Evolutionary conservation across 2,329 filamentous ascomycete genomes (phyloP).

Genomic region (Fusarium dlaminii): DNA sequence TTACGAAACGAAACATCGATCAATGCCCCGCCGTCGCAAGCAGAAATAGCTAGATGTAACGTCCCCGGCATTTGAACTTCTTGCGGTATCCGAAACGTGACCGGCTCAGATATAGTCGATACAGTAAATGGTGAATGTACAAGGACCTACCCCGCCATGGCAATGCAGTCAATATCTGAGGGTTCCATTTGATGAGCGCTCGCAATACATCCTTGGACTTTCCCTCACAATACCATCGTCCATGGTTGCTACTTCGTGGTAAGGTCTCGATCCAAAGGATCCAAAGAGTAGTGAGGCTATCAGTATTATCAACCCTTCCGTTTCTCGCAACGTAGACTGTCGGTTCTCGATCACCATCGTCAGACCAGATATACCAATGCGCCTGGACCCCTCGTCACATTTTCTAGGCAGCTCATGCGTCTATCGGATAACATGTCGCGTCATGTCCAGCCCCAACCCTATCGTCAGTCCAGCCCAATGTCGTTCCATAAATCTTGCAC

Average conservation of each 20-base stretch:
- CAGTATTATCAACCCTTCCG: rapidly evolving
- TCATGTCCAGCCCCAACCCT: not conserved
- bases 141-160: rapidly evolving
- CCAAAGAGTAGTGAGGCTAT: not conserved
- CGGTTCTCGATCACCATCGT: rapidly evolving
- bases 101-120: not conserved
- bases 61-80: rapidly evolving
- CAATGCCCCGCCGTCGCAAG: too few species aligned
- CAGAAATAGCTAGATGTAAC: not conserved
- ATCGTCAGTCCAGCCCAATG: not conserved
- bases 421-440: not conserved
- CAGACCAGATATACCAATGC: rapidly evolving
- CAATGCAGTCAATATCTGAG: rapidly evolving
- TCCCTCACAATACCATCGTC: too few species aligned
- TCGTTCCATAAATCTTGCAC: not conserved
- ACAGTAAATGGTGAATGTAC: rapidly evolving
- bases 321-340: rapidly evolving
- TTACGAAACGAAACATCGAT: rapidly evolving
- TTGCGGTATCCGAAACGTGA: not conserved
- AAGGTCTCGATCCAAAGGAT: not conserved
- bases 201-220: not conserved
- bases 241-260: not conserved
- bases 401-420: rapidly evolving
- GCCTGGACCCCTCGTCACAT: rapidly evolving
- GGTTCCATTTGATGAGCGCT: not conserved